phyloP scores from a whole-genome alignment of 2,329 filamentous ascomycete species.

The Fusarium verrucosum region DNA sequence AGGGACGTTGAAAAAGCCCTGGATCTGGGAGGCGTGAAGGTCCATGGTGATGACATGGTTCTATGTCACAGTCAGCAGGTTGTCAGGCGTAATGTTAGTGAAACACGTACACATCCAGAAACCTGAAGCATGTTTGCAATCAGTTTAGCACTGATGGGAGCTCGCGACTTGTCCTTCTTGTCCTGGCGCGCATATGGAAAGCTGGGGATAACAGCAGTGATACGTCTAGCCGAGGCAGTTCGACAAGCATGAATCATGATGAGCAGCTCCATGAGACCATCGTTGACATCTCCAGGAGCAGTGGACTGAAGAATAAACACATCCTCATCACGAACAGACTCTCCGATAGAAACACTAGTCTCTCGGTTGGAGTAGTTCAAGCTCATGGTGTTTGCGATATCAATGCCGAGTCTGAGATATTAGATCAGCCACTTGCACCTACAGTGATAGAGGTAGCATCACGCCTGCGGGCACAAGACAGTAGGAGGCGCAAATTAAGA shows the following conservation, averaged over 20 bases:
- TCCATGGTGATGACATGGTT: slow-evolving; percentile 89
- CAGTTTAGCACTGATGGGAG: slow-evolving; percentile 94
- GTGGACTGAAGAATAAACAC: slow-evolving; percentile 98
- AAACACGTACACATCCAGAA: slow-evolving; percentile 72
- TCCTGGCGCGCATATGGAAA: slow-evolving; percentile 97
- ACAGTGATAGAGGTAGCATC: slow-evolving; percentile 1
- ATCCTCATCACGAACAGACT: slow-evolving; percentile 96
- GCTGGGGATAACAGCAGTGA: slow-evolving; percentile 94
- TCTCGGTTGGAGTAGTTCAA: slow-evolving; percentile 89
- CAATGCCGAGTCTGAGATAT: slow-evolving; percentile 72
- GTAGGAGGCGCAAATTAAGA: slow-evolving; percentile 12
- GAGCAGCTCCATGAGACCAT: slow-evolving; percentile 95
- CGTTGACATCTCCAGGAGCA: slow-evolving; percentile 94
- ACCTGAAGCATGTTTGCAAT: slow-evolving; percentile 98
- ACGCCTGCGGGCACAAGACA: not conserved
- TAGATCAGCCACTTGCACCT: slow-evolving; percentile 40
- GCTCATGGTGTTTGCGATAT: slow-evolving; percentile 80
- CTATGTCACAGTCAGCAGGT: slow-evolving; percentile 36
- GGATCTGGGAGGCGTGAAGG: slow-evolving; percentile 90
- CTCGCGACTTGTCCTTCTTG: slow-evolving; percentile 93
- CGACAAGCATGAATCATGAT: slow-evolving; percentile 97
- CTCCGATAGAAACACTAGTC: slow-evolving; percentile 91
- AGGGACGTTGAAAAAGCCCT: slow-evolving; percentile 91
- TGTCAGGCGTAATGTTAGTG: not conserved
- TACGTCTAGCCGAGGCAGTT: slow-evolving; percentile 76